Evolutionary conservation across 495 filamentous ascomycete genomes (phyloP).

Genomic region (Parathielavia hyrcaniae): DNA sequence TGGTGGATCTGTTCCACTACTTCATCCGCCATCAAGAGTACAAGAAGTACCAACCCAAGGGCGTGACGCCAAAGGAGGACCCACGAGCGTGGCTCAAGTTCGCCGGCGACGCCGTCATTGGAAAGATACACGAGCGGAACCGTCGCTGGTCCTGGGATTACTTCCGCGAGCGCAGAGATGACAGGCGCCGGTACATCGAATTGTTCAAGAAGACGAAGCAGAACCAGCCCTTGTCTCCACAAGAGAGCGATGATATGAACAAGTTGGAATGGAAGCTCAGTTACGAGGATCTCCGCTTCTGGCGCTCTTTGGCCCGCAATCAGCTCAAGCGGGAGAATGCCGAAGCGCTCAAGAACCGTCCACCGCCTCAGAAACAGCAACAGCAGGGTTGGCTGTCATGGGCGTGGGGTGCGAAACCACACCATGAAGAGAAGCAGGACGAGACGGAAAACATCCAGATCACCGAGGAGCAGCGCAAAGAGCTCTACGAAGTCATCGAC

Average conservation of each 20-base stretch:
- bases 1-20: conserved; percentile 96
- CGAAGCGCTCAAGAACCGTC: conserved; percentile 53
- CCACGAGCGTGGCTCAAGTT: conserved; percentile 88
- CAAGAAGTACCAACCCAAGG: conserved; percentile 85
- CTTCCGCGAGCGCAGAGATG: conserved; percentile 84
- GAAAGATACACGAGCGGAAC: conserved; percentile 90
- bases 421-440: conserved; percentile 48
- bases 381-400: conserved; percentile 80
- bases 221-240: conserved; percentile 60
- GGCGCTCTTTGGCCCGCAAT: conserved; percentile 88
- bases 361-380: conserved; percentile 42
- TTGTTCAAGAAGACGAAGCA: conserved; percentile 90
- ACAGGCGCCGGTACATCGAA: conserved; percentile 80
- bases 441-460: conserved; percentile 68
- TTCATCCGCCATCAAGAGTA: conserved; percentile 97
- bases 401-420: conserved; percentile 74
- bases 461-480: conserved; percentile 91
- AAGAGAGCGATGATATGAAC: conserved; percentile 65
- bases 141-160: conserved; percentile 89
- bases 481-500: conserved; percentile 94
- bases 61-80: conserved; percentile 74
- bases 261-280: conserved; percentile 78
- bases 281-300: conserved; percentile 96
- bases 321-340: conserved; percentile 92
- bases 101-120: conserved; percentile 78